Evolutionary conservation across 73 alveolate genomes (phyloP).

Genomic region (Paramecium octaurelia): DNA sequence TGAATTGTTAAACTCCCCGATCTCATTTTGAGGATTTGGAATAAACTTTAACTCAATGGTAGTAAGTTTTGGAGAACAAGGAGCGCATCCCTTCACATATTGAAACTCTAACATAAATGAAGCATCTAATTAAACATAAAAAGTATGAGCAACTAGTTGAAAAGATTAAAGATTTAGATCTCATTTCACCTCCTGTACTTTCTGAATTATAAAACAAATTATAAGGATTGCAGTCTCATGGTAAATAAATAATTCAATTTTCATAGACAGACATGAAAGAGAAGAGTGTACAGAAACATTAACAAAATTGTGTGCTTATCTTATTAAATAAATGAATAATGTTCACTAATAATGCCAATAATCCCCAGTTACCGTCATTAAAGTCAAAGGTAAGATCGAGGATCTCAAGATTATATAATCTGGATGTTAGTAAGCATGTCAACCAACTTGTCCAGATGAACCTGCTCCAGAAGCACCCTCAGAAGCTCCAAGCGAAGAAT

Average conservation of each 20-base stretch:
- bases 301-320: constrained; percentile 44
- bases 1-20: constrained; percentile 19
- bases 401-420: constrained; percentile 27
- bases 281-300: constrained; percentile 30
- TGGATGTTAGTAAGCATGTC: constrained; percentile 36
- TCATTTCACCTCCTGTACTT: constrained; percentile 7
- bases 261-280: not conserved
- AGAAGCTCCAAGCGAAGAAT: not conserved
- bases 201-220: not conserved
- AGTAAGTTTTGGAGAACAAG: not conserved
- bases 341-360: not conserved
- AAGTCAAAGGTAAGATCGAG: constrained; percentile 43
- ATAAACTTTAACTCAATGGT: not conserved
- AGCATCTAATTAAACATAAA: constrained; percentile 16
- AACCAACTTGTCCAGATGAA: constrained; percentile 5
- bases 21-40: constrained; percentile 48
- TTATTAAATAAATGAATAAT: not conserved
- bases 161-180: not conserved
- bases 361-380: constrained; percentile 20
- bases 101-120: constrained; percentile 34
- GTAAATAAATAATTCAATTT: not conserved
- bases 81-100: constrained; percentile 20
- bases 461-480: not conserved
- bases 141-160: not conserved
- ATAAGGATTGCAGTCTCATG: not conserved